A percentile compares a stretch with the other conserved stretches of the same genome.
Evolutionary conservation across 2,329 filamentous ascomycete genomes (phyloP).

Genomic region (Diplodia scrobiculata): DNA sequence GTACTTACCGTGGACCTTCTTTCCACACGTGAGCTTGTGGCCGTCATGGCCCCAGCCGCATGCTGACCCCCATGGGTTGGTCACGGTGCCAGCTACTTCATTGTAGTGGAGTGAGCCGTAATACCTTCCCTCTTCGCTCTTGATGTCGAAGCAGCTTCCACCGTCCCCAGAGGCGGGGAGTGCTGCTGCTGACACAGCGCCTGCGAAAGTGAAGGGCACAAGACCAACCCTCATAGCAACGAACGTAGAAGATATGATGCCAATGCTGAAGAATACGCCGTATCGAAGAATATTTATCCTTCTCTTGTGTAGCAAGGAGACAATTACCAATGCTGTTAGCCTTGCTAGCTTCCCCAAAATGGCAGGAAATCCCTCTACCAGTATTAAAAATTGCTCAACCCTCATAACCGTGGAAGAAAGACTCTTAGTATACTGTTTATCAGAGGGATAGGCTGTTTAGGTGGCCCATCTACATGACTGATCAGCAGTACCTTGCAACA

Average conservation of each 20-base stretch:
- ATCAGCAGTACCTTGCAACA: not conserved
- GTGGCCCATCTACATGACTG: not conserved
- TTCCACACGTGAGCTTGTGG: not conserved
- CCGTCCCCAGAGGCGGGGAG: not conserved
- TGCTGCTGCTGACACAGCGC: not conserved
- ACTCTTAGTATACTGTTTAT: not conserved
- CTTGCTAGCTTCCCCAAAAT: not conserved
- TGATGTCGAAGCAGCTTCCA: not conserved
- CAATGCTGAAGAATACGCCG: not conserved
- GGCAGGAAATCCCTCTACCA: not conserved
- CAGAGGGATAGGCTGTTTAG: not conserved
- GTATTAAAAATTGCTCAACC: not conserved
- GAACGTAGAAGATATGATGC: not conserved
- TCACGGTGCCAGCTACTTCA: not conserved
- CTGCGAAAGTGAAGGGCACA: conserved; percentile 1
- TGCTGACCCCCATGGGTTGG: not conserved
- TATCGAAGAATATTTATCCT: not conserved
- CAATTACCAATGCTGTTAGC: not conserved
- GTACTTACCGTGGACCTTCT: not conserved
- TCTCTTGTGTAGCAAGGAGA: not conserved
- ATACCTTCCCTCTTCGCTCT: not conserved
- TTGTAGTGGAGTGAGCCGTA: conserved; percentile 7
- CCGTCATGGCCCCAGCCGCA: not conserved
- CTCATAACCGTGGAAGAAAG: not conserved
- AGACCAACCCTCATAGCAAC: conserved; percentile 4